Evolutionary conservation across 78 protist species (phyloP).

Genomic region (Thecamonas trahens): DNA sequence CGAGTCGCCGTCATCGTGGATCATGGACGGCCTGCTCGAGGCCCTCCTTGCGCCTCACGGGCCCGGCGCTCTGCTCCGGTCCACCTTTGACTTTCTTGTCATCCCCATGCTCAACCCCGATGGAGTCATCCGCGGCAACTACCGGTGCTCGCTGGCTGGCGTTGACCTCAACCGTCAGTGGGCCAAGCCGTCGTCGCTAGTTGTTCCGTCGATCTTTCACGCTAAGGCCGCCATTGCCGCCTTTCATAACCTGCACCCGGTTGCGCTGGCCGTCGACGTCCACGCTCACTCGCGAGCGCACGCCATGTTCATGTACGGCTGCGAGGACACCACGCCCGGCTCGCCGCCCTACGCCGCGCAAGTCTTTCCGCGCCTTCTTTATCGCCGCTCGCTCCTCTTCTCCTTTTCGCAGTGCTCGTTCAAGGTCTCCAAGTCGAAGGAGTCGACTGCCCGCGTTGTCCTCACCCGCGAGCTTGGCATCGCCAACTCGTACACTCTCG

Average conservation of each 20-base stretch:
- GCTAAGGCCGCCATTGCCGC: not conserved
- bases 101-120: conserved; percentile 79
- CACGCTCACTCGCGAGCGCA: conserved; percentile 35
- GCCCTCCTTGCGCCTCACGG: conserved; percentile 6
- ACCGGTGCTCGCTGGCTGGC: conserved; percentile 46
- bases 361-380: conserved; percentile 13
- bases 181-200: not conserved
- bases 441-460: conserved; percentile 38
- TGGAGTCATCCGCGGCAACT: conserved; percentile 65
- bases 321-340: not conserved
- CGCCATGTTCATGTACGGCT: conserved; percentile 31
- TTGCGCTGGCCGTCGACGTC: conserved; percentile 22
- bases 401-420: conserved; percentile 9
- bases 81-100: conserved; percentile 40
- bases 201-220: conserved; percentile 35
- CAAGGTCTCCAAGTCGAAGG: conserved; percentile 1
- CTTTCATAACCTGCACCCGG: not conserved
- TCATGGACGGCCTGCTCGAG: conserved; percentile 28
- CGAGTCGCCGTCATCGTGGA: conserved; percentile 69
- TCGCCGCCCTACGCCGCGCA: not conserved
- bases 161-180: conserved; percentile 58
- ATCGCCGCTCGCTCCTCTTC: not conserved
- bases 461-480: conserved; percentile 34
- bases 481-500: conserved; percentile 61
- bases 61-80: conserved; percentile 5